Evolutionary conservation across 345 rosid species (phyloP), one percentile per base, ranked within the genome.

Genomic region (Abelmoschus esculentus): DNA sequence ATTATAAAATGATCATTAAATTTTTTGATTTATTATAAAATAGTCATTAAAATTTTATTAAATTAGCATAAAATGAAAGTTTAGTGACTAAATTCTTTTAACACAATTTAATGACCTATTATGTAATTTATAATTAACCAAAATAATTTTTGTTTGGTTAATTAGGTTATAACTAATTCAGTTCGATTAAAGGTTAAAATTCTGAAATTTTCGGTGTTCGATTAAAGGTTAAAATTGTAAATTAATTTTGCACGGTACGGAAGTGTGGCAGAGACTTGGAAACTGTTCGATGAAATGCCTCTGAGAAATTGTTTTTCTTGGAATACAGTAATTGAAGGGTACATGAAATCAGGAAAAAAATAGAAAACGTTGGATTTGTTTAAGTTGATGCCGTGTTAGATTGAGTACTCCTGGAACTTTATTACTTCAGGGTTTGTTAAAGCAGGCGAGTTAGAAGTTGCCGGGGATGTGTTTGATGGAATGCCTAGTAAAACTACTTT

Each of bases 251-350:
- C 26, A 22, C 26, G 82, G 3, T 80, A 82, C 61, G 88, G 86
- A 3, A 63, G 61, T 40, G 66, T 83, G 74, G 26, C 22, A 1
- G 77, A 74, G 29, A 96, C 92, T 0, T 81, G 66, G 59, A 78
- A 66, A 3, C 13, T 90, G 85, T 89, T 89, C 79, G 86, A 87
- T 11, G 93, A 87, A 82, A 87, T 93, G 96, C 85, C 86, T 6
- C 73, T 66, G 0, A 83, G 81, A 75, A 93, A 87, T 76, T 73
- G 46, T 75, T 93, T 89, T 78, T 79, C 91, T 0, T 89, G 90
- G 92, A 90, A 90, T 80, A 80, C 86, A 0, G 76, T 89, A 79
- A 81, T 89, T 66, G 90, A 89, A 71, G 90, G 87, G 50, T 86
- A 83, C 57, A 73, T 90, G 86, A 87, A 75, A 29, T 72, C 53